Percentiles rank a stretch among this genome's conserved stretches.
Conservation (phyloP, 345 rosid species). For the Acer yangbiense region DNA sequence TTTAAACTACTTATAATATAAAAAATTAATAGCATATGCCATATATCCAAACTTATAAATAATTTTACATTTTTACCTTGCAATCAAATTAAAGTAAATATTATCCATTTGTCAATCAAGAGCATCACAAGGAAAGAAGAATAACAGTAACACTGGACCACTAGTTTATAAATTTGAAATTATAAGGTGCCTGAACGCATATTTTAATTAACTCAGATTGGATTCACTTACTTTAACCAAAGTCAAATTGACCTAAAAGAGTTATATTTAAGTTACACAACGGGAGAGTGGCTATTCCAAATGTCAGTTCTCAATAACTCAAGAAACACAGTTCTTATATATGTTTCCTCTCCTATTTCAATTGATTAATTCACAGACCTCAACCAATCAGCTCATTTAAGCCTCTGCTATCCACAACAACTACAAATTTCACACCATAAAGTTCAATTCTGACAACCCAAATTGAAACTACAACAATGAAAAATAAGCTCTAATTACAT, state of each 20-base stretch:
- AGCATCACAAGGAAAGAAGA: background rate
- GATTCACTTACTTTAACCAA: background rate
- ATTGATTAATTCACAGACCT: background rate
- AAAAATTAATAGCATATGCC: background rate
- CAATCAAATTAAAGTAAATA: background rate
- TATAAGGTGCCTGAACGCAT: background rate
- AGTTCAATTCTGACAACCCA: background rate
- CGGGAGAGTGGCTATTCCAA: background rate
- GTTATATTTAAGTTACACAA: background rate
- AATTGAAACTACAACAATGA: background rate
- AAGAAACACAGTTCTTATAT: too few species aligned
- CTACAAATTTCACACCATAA: background rate
- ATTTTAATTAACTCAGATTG: background rate
- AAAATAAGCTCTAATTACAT: background rate
- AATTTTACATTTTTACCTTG: background rate
- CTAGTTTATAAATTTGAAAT: background rate
- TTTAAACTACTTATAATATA: background rate
- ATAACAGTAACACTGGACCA: background rate
- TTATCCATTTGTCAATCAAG: background rate
- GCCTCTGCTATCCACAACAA: background rate
- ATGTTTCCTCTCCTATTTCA: too few species aligned
- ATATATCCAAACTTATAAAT: background rate
- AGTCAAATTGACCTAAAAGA: background rate
- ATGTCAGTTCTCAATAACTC: too few species aligned
- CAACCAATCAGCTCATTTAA: background rate